phyloP scores from a whole-genome alignment of 257 asterid species.

The Henckelia pumila region DNA sequence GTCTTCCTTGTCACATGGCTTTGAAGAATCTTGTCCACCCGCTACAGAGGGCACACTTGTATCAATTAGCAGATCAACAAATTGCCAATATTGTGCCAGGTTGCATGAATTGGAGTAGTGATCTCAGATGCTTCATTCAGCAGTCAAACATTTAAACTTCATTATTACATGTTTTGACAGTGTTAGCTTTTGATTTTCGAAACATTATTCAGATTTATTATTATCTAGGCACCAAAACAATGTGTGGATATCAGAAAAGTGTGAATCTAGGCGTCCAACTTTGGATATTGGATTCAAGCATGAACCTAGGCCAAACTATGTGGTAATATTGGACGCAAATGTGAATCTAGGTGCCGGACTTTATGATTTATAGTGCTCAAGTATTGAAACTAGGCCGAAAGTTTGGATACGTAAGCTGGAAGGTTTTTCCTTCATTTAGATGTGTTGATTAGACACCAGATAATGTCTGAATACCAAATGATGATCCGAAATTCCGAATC shows the following conservation, averaged over 20 bases:
- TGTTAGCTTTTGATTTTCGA: background rate
- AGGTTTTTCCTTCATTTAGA: background rate
- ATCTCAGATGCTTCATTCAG: background rate
- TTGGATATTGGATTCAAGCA: background rate
- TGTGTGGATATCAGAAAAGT: background rate
- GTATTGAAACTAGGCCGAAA: constrained; percentile 11
- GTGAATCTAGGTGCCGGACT: background rate
- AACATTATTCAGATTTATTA: background rate
- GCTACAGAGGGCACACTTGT: constrained; percentile 29
- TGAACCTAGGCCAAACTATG: background rate
- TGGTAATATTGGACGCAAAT: background rate
- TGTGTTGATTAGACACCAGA: background rate
- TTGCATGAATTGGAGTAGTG: background rate
- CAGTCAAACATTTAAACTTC: background rate
- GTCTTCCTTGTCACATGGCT: constrained; percentile 53
- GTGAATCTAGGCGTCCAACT: background rate
- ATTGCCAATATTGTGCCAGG: background rate
- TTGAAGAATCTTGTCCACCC: constrained; percentile 42
- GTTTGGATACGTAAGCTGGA: background rate
- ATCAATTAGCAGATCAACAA: background rate
- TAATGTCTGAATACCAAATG: background rate
- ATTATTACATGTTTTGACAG: too few species aligned
- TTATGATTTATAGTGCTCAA: background rate
- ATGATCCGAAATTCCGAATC: background rate
- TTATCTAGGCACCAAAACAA: background rate